Evolutionary conservation across 257 asterid genomes (phyloP).

Genomic region (Scutellaria galericulata): DNA sequence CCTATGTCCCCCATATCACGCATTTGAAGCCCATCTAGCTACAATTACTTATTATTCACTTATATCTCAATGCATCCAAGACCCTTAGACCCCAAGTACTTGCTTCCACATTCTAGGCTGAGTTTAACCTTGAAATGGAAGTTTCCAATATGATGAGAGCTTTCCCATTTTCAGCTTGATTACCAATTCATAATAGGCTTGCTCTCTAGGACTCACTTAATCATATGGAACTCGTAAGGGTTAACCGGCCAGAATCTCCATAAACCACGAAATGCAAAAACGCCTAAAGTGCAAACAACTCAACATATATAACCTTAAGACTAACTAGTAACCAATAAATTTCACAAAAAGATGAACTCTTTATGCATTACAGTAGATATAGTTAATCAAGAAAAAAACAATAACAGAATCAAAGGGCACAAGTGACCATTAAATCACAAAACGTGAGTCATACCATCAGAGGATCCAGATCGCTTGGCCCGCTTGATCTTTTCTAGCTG

Average conservation of each 20-base stretch:
- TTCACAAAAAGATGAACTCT: background rate
- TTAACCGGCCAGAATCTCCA: slow-evolving; percentile 21
- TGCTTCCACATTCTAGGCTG: background rate
- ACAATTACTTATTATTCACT: background rate
- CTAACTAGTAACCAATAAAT: background rate
- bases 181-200: background rate
- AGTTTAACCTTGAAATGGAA: background rate
- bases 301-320: background rate
- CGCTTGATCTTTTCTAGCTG: slow-evolving; percentile 62
- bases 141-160: slow-evolving; percentile 1
- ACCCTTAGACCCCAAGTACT: background rate
- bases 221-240: slow-evolving; percentile 2
- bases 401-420: background rate
- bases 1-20: background rate
- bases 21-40: background rate
- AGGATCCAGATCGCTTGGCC: slow-evolving; percentile 51
- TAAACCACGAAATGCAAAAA: background rate
- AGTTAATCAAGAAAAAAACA: slow-evolving; percentile 11
- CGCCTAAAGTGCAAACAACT: background rate
- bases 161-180: background rate
- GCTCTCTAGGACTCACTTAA: background rate
- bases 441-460: slow-evolving; percentile 44
- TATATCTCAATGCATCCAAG: background rate
- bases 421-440: slow-evolving; percentile 14
- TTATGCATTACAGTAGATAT: slow-evolving; percentile 19